Evolutionary conservation across 2,329 filamentous ascomycete genomes (phyloP).

Genomic region (Scedosporium aurantiacum): DNA sequence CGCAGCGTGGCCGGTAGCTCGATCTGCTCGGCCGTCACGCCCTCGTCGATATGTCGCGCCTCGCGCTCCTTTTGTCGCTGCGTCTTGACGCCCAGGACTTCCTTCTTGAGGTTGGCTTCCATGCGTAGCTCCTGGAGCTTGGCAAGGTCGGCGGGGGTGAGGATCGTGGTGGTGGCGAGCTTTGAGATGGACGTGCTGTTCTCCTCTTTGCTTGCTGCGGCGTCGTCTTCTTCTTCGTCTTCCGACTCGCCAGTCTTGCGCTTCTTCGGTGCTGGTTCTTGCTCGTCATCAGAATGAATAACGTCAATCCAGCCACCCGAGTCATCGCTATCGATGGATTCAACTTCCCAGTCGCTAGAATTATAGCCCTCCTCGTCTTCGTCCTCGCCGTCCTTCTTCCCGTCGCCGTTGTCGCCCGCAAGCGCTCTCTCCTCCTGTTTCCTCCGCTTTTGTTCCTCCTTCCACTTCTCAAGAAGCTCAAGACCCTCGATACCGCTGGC

Average conservation of each 20-base stretch:
- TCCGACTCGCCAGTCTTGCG: slow-evolving; percentile 20
- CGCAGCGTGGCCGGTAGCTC: slow-evolving; percentile 73
- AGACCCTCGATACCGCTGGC: slow-evolving; percentile 79
- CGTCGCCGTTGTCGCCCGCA: slow-evolving; percentile 50
- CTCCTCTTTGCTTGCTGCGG: slow-evolving; percentile 31
- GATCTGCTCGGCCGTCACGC: slow-evolving; percentile 82
- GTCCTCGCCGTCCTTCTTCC: slow-evolving; percentile 50
- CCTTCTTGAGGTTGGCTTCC: slow-evolving; percentile 58
- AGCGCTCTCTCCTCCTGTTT: slow-evolving; percentile 60
- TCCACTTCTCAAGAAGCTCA: slow-evolving; percentile 85
- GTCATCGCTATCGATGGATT: slow-evolving; percentile 49
- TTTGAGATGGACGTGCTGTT: slow-evolving; percentile 46
- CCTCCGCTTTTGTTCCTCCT: slow-evolving; percentile 73
- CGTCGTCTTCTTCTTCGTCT: slow-evolving; percentile 24
- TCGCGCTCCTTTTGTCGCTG: slow-evolving; percentile 37
- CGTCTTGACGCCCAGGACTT: slow-evolving; percentile 26
- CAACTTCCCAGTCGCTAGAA: slow-evolving; percentile 50
- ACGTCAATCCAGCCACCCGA: slow-evolving; percentile 93
- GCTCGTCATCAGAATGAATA: slow-evolving; percentile 70
- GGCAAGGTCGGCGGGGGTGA: slow-evolving; percentile 90
- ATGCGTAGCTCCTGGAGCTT: slow-evolving; percentile 84
- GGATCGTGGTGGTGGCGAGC: slow-evolving; percentile 83
- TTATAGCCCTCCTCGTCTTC: slow-evolving; percentile 49
- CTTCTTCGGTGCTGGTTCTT: slow-evolving; percentile 49
- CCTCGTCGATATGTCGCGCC: slow-evolving; percentile 69